Conservation (phyloP, 805 yeast genomes). For the Candida manassasensis region DNA sequence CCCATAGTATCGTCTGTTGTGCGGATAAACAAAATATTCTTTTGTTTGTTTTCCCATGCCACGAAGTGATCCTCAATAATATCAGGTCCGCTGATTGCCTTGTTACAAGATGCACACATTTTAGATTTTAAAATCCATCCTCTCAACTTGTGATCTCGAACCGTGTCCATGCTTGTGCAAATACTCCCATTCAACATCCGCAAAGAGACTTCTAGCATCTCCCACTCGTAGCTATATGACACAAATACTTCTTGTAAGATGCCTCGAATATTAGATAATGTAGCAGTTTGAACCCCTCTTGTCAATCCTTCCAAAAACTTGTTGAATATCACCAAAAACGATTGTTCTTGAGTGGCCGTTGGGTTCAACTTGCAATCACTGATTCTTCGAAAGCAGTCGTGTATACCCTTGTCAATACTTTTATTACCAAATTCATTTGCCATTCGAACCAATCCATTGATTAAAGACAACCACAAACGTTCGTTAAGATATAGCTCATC, state of each 20-base stretch:
- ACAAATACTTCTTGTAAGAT: constrained; percentile 59
- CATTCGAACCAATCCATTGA: constrained; percentile 20
- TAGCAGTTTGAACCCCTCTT: constrained; percentile 45
- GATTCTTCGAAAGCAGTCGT: constrained; percentile 28
- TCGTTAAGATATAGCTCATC: constrained; percentile 17
- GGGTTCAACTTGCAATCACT: constrained; percentile 24
- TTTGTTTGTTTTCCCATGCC: constrained; percentile 51
- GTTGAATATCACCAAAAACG: constrained; percentile 53
- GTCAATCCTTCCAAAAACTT: constrained; percentile 39
- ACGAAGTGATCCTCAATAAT: constrained; percentile 45
- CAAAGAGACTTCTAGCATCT: constrained; percentile 47
- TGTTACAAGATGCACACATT: constrained; percentile 76
- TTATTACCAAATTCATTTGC: constrained; percentile 8
- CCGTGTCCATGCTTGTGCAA: constrained; percentile 38
- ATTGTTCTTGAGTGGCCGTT: constrained; percentile 16
- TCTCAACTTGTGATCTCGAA: constrained; percentile 37
- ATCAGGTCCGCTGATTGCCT: constrained; percentile 64
- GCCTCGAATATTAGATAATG: constrained; percentile 54
- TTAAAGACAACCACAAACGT: constrained; percentile 25
- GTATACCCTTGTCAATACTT: constrained; percentile 24
- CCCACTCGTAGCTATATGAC: constrained; percentile 61
- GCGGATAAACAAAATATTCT: constrained; percentile 4
- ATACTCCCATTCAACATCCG: constrained; percentile 55
- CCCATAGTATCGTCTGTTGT: constrained; percentile 3
- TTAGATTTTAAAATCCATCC: constrained; percentile 57